Evolutionary conservation across 441 rosid genomes (phyloP).

Genomic region (Eruca vesicaria): DNA sequence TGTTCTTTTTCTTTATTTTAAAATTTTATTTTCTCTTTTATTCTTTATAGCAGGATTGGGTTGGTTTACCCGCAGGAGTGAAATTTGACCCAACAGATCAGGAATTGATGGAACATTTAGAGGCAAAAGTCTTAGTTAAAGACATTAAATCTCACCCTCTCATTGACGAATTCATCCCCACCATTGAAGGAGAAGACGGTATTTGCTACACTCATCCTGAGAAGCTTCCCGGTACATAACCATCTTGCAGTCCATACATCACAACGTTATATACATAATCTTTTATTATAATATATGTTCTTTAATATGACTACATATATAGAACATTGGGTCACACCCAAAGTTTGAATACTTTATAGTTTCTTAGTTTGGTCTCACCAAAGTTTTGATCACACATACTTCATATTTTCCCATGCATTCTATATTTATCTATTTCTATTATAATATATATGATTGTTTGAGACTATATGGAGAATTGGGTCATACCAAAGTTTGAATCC

Average conservation of each 20-base stretch:
- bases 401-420: constrained; percentile 1
- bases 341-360: not conserved
- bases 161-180: constrained; percentile 97
- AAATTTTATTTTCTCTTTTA: constrained; percentile 3
- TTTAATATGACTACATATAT: not conserved
- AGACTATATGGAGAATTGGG: not conserved
- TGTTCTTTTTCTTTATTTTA: constrained; percentile 18
- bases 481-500: constrained; percentile 5
- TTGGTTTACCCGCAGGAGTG: constrained; percentile 99
- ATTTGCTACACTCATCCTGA: constrained; percentile 99
- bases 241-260: not conserved
- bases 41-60: constrained; percentile 77
- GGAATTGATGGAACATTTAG: constrained; percentile 96
- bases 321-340: not conserved
- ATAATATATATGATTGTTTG: not conserved
- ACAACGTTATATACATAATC: not conserved
- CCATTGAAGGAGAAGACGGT: constrained; percentile 99
- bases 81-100: constrained; percentile 99
- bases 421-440: not conserved
- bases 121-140: constrained; percentile 83
- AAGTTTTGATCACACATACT: not conserved
- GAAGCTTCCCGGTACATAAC: constrained; percentile 81
- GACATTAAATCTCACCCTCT: constrained; percentile 96
- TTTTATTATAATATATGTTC: not conserved
- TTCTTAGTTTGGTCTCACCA: not conserved